phyloP scores from a whole-genome alignment of 2,329 filamentous ascomycete species.

The Exserohilum turcica region DNA sequence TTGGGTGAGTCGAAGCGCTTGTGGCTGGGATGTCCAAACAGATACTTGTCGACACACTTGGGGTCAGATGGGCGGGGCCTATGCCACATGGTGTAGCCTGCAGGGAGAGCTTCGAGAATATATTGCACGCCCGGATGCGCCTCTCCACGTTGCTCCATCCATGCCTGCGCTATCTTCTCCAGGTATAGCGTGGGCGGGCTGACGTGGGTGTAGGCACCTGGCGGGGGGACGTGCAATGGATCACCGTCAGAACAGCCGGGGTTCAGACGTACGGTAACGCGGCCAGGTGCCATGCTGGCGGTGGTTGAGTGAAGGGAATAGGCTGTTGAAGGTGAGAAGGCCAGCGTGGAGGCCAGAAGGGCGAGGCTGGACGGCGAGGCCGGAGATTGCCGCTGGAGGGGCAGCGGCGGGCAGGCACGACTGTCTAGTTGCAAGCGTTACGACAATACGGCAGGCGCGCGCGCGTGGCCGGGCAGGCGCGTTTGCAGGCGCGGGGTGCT shows the following conservation, averaged over 20 bases:
- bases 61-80: constrained; percentile 51
- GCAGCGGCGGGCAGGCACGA: background rate
- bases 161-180: constrained; percentile 54
- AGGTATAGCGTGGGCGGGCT: constrained; percentile 54
- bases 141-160: constrained; percentile 54
- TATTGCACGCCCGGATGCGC: constrained; percentile 50
- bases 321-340: background rate
- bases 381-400: background rate
- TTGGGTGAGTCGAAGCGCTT: constrained; percentile 59
- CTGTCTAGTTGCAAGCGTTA: constrained; percentile 1
- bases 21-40: constrained; percentile 62
- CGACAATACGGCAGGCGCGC: background rate
- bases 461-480: constrained; percentile 10
- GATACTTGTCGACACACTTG: constrained; percentile 57
- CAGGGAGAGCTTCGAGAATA: constrained; percentile 58
- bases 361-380: too few species aligned
- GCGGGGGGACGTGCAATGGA: constrained; percentile 31
- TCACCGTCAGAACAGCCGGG: constrained; percentile 44
- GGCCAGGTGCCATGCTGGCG: constrained; percentile 7
- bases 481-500: constrained; percentile 1
- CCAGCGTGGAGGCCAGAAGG: background rate
- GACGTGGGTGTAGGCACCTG: constrained; percentile 35
- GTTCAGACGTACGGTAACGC: constrained; percentile 30
- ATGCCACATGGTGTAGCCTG: constrained; percentile 60
- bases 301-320: background rate